Evolutionary conservation across 2,329 filamentous ascomycete genomes (phyloP).

Genomic region (Didymella lethalis): DNA sequence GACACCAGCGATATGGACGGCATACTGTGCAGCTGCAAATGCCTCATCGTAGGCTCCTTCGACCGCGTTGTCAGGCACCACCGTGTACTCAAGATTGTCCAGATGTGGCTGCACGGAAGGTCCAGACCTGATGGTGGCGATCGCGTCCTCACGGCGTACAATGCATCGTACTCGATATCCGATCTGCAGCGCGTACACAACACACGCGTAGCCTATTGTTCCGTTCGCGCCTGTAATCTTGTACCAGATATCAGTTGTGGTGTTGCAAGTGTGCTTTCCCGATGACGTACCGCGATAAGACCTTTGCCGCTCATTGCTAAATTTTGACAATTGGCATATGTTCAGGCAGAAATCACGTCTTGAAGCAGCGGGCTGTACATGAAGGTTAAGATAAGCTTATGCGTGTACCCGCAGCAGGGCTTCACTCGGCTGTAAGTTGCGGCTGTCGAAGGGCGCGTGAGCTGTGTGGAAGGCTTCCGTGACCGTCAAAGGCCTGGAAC

Average conservation of each 20-base stretch:
- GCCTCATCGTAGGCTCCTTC: slow-evolving; percentile 41
- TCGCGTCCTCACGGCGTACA: slow-evolving; percentile 40
- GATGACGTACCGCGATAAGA: slow-evolving; percentile 37
- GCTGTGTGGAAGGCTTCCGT: not conserved
- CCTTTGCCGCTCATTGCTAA: slow-evolving; percentile 26
- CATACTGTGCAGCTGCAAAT: slow-evolving; percentile 33
- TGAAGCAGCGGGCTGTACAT: not conserved
- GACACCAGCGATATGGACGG: slow-evolving; percentile 46
- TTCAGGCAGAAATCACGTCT: not conserved
- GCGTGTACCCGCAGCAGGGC: slow-evolving; percentile 1
- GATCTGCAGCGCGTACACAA: slow-evolving; percentile 35
- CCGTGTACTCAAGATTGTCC: slow-evolving; percentile 32
- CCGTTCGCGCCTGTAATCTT: slow-evolving; percentile 49
- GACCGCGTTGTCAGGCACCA: slow-evolving; percentile 42
- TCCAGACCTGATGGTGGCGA: slow-evolving; percentile 34
- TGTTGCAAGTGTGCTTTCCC: not conserved
- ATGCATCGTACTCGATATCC: slow-evolving; percentile 47
- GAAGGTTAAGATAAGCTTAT: slow-evolving; percentile 8
- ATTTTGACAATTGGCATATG: not conserved
- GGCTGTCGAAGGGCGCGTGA: slow-evolving; percentile 11
- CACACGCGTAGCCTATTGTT: slow-evolving; percentile 45
- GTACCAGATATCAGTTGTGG: slow-evolving; percentile 6
- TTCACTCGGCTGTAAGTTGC: not conserved
- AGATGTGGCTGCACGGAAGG: slow-evolving; percentile 38
- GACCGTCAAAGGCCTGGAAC: slow-evolving; percentile 8